A percentile compares a stretch with the other conserved stretches of the same genome.
These are phyloP conservation scores for Knoxdaviesia capensis DNA, from an alignment of 2,329 filamentous ascomycete species.

Conservation along the genomic window DNA sequence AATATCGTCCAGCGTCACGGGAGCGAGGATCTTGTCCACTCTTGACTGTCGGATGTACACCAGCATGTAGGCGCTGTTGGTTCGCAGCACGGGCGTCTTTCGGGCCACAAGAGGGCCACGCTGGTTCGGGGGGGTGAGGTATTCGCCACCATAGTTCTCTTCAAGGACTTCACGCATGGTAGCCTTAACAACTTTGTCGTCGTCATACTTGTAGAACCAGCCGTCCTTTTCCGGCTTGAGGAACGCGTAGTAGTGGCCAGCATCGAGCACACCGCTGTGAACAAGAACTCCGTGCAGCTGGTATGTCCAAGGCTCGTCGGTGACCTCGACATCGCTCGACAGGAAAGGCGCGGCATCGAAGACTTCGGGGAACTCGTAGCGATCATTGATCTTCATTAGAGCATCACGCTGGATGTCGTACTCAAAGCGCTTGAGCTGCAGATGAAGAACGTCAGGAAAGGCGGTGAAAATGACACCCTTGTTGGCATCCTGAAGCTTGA, in stretches of 20 bases:
- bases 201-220: conserved; percentile 92
- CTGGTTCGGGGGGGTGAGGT: conserved; percentile 29
- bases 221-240: conserved; percentile 85
- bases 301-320: conserved; percentile 67
- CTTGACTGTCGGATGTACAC: conserved; percentile 85
- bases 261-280: conserved; percentile 90
- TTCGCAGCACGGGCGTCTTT: conserved; percentile 39
- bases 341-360: conserved; percentile 79
- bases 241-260: conserved; percentile 96
- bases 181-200: conserved; percentile 89
- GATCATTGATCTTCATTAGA: conserved; percentile 97
- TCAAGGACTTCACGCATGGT: conserved; percentile 82
- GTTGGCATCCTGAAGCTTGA: conserved; percentile 86
- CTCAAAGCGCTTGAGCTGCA: conserved; percentile 93
- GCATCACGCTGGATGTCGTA: conserved; percentile 92
- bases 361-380: conserved; percentile 71
- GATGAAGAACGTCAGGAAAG: conserved; percentile 82
- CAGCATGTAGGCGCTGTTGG: conserved; percentile 92
- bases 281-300: conserved; percentile 89
- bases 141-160: conserved; percentile 92
- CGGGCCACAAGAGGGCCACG: conserved; percentile 21
- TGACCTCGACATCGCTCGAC: conserved; percentile 65
- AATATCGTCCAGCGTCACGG: conserved; percentile 57
- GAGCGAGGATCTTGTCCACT: conserved; percentile 62
- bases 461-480: conserved; percentile 96